Evolutionary conservation across 805 yeast genomes (phyloP).

Genomic region (Geotrichum ghanense): DNA sequence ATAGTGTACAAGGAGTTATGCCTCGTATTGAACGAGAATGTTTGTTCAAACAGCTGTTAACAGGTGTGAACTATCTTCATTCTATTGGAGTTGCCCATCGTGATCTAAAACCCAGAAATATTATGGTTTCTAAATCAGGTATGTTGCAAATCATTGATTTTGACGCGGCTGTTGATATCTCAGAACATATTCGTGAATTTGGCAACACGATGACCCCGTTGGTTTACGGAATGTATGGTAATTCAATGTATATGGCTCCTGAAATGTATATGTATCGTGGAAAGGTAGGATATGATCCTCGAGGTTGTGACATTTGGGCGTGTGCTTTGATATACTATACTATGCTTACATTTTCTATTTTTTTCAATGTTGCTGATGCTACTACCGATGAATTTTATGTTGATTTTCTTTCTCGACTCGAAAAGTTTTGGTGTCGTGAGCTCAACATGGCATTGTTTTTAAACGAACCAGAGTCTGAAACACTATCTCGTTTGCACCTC

Average conservation of each 20-base stretch:
- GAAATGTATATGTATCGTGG: slow-evolving; percentile 44
- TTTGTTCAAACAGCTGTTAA: slow-evolving; percentile 71
- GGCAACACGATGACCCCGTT: slow-evolving; percentile 45
- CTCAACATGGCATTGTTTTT: too few species aligned
- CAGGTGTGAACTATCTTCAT: slow-evolving; percentile 84
- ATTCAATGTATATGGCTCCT: slow-evolving; percentile 85
- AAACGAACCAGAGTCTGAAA: too few species aligned
- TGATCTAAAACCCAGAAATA: slow-evolving; percentile 81
- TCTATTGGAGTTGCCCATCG: slow-evolving; percentile 83
- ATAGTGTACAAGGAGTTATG: too few species aligned
- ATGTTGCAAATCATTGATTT: slow-evolving; percentile 70
- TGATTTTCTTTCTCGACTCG: neutral
- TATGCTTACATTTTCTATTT: slow-evolving; percentile 39
- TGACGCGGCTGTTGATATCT: too few species aligned
- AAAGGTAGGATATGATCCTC: slow-evolving; percentile 47
- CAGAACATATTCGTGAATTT: too few species aligned
- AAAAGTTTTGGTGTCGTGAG: neutral
- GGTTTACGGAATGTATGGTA: slow-evolving; percentile 71
- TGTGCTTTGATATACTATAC: slow-evolving; percentile 91
- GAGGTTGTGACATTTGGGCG: slow-evolving; percentile 82
- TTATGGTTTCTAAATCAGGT: slow-evolving; percentile 63
- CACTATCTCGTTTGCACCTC: too few species aligned
- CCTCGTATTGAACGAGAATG: slow-evolving; percentile 83
- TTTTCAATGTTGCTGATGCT: slow-evolving; percentile 21
- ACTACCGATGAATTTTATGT: slow-evolving; percentile 16